Percentiles rank a stretch among this genome's conserved stretches.
phyloP scores from a whole-genome alignment of 202 grass and related monocot species.

The Hordeum pubiflorum region DNA sequence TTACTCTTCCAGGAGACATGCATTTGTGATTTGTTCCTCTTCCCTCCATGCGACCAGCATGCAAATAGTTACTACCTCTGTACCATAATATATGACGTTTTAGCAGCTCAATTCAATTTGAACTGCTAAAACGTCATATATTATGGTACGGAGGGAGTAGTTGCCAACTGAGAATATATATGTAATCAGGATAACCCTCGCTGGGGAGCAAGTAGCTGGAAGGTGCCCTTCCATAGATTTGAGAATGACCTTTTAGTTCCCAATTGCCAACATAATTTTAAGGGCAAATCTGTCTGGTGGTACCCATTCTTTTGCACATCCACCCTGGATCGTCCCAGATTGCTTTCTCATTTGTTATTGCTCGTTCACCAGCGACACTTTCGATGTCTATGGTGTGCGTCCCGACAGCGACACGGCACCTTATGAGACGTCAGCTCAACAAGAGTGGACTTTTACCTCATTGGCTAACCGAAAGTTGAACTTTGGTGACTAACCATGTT shows the following conservation, averaged over 20 bases:
- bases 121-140: too few species aligned
- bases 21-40: not conserved
- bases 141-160: not conserved
- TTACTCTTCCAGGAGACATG: too few species aligned
- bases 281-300: not conserved
- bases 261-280: not conserved
- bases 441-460: not conserved
- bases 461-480: not conserved
- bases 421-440: not conserved
- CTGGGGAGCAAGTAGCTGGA: not conserved
- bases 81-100: too few species aligned
- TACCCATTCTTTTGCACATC: not conserved
- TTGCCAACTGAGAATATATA: not conserved
- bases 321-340: not conserved
- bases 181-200: not conserved
- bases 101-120: too few species aligned
- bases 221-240: not conserved
- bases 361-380: too few species aligned
- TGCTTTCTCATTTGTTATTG: not conserved
- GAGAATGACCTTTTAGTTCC: not conserved
- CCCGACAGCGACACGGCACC: not conserved
- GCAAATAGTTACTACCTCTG: not conserved
- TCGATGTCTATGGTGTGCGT: too few species aligned
- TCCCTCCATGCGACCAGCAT: not conserved
- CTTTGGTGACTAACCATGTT: not conserved